Percentiles rank a stretch among this genome's conserved stretches.
Conservation (phyloP, 331 rosid genomes). For the Cydonia oblonga region DNA sequence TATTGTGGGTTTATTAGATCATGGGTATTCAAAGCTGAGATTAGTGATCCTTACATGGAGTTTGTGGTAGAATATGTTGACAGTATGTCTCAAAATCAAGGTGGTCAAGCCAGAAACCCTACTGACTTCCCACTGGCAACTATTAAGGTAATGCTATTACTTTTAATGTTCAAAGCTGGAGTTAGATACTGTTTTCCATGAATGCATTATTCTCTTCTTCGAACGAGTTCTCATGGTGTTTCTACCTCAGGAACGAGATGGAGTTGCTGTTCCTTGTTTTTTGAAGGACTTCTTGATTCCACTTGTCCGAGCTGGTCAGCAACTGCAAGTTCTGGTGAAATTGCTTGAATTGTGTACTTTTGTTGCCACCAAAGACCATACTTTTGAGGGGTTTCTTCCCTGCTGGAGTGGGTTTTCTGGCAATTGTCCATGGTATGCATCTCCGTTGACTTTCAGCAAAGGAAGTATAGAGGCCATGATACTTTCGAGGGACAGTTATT, state of each 20-base stretch:
- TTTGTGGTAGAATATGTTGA: constrained; percentile 55
- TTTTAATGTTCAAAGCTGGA: not conserved
- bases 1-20: constrained; percentile 82
- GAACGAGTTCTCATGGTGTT: constrained; percentile 24
- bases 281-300: constrained; percentile 59
- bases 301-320: constrained; percentile 89
- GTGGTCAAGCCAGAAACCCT: constrained; percentile 27
- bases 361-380: constrained; percentile 36
- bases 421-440: constrained; percentile 31
- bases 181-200: constrained; percentile 5
- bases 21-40: constrained; percentile 94
- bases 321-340: constrained; percentile 80
- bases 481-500: constrained; percentile 55
- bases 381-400: constrained; percentile 68
- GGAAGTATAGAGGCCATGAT: constrained; percentile 44
- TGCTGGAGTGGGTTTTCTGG: constrained; percentile 72
- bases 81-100: constrained; percentile 19
- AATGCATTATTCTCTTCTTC: constrained; percentile 16
- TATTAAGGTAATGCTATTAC: constrained; percentile 49
- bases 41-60: constrained; percentile 80
- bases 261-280: constrained; percentile 71
- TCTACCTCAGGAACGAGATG: constrained; percentile 59
- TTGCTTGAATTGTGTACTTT: constrained; percentile 71
- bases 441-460: constrained; percentile 55
- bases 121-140: constrained; percentile 42